Conservation (phyloP, 148 eudicot genomes). For the Fagopyrum tataricum region DNA sequence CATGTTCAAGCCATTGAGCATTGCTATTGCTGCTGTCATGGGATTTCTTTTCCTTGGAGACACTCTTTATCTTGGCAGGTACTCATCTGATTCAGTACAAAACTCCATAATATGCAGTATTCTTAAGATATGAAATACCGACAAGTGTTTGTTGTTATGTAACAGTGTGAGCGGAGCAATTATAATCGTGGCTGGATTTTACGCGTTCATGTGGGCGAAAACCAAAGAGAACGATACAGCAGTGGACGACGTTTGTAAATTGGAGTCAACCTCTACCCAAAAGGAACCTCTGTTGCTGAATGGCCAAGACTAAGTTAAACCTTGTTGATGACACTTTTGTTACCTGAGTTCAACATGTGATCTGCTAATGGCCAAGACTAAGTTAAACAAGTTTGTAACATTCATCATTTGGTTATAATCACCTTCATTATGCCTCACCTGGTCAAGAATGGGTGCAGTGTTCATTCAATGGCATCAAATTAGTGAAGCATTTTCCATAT, state of each 20-base stretch:
- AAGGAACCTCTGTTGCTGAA: not conserved
- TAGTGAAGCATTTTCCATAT: too few species aligned
- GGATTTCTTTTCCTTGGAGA: slow-evolving; percentile 42
- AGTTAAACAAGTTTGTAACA: too few species aligned
- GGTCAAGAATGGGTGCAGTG: too few species aligned
- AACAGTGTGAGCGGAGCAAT: slow-evolving; percentile 30
- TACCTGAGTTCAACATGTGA: too few species aligned
- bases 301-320: not conserved
- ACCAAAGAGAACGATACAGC: slow-evolving; percentile 12
- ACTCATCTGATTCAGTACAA: not conserved
- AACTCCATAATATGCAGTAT: too few species aligned
- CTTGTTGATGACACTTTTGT: too few species aligned
- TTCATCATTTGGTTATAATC: too few species aligned
- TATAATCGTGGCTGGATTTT: slow-evolving; percentile 32
- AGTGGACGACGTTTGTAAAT: not conserved
- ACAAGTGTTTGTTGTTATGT: not conserved
- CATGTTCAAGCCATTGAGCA: slow-evolving; percentile 43
- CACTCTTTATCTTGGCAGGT: slow-evolving; percentile 50
- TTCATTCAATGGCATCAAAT: too few species aligned
- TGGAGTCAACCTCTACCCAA: not conserved
- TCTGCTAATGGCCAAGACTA: not conserved
- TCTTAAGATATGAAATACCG: not conserved
- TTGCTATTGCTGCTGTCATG: slow-evolving; percentile 37
- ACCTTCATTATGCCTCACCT: too few species aligned
- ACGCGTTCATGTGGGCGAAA: slow-evolving; percentile 37